Conservation (phyloP, 78 protist genomes). For the Fonticula alba region DNA sequence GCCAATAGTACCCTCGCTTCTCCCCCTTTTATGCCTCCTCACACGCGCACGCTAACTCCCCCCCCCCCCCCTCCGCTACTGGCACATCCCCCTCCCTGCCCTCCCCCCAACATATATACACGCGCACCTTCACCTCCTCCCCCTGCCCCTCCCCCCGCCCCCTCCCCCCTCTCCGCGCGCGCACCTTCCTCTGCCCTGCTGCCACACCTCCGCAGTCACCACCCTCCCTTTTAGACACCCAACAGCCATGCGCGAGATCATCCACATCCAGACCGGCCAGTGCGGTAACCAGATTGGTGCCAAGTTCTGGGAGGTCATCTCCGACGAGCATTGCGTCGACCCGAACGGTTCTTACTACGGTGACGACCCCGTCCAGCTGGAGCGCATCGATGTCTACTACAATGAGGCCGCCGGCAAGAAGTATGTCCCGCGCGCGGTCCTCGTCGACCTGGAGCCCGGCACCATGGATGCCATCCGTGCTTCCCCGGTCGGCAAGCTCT, state of each 20-base stretch:
- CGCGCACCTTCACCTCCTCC: too few species aligned
- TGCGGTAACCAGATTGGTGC: conserved; percentile 93
- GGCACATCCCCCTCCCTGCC: too few species aligned
- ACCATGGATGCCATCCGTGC: conserved; percentile 85
- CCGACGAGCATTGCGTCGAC: conserved; percentile 91
- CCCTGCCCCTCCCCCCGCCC: too few species aligned
- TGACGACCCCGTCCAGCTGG: conserved; percentile 71
- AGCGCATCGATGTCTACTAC: conserved; percentile 91
- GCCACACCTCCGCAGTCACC: too few species aligned
- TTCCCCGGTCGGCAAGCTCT: conserved; percentile 73
- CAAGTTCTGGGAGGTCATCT: conserved; percentile 53
- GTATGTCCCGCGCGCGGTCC: conserved; percentile 92
- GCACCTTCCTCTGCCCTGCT: too few species aligned
- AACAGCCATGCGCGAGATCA: conserved; percentile 77
- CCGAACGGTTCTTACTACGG: conserved; percentile 77
- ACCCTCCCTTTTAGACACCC: not conserved
- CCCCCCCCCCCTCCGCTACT: too few species aligned
- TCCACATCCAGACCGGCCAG: conserved; percentile 90
- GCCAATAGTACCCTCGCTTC: not conserved
- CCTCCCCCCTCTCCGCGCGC: too few species aligned
- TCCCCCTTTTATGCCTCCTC: not conserved
- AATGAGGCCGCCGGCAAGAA: conserved; percentile 45
- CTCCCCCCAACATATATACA: too few species aligned
- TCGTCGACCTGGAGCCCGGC: conserved; percentile 96
- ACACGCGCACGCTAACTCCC: too few species aligned